Evolutionary conservation across 495 filamentous ascomycete genomes (phyloP).

Genomic region (Tuber indicum): DNA sequence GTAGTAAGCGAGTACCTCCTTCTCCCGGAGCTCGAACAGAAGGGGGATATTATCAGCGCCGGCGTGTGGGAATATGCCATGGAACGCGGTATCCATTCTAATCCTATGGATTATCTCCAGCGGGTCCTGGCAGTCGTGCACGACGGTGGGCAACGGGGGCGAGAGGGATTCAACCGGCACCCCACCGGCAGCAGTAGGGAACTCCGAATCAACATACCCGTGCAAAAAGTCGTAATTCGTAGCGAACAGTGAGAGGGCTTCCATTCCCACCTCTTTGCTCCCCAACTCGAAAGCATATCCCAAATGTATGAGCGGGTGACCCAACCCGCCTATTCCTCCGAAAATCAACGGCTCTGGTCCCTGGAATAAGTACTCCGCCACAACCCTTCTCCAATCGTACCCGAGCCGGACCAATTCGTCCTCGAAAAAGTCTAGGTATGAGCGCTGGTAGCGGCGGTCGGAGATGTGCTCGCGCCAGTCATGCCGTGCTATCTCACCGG

Average conservation of each 20-base stretch:
- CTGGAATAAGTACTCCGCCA: slow-evolving; percentile 66
- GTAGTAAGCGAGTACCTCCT: slow-evolving; percentile 70
- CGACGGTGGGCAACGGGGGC: slow-evolving; percentile 4
- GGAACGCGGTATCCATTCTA: slow-evolving; percentile 50
- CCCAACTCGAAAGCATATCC: slow-evolving; percentile 80
- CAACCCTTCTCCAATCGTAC: slow-evolving; percentile 78
- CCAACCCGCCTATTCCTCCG: slow-evolving; percentile 67
- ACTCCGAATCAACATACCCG: slow-evolving; percentile 66
- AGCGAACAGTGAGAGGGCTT: slow-evolving; percentile 60
- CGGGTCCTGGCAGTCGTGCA: slow-evolving; percentile 13
- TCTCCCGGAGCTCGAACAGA: slow-evolving; percentile 62
- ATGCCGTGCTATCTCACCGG: slow-evolving; percentile 67
- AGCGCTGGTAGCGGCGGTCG: slow-evolving; percentile 73
- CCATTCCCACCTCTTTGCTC: slow-evolving; percentile 72
- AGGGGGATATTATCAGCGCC: slow-evolving; percentile 59
- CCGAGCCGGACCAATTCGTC: slow-evolving; percentile 64
- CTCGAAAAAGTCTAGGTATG: slow-evolving; percentile 87
- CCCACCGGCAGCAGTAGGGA: slow-evolving; percentile 9
- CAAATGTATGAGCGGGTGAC: slow-evolving; percentile 80
- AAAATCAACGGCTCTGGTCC: slow-evolving; percentile 74
- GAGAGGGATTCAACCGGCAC: slow-evolving; percentile 3
- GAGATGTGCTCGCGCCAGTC: slow-evolving; percentile 86
- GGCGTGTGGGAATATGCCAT: slow-evolving; percentile 54
- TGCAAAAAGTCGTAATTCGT: slow-evolving; percentile 67
- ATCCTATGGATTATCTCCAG: slow-evolving; percentile 44